Evolutionary conservation across 2,329 filamentous ascomycete genomes (phyloP).

Genomic region (Beauveria caledonica): DNA sequence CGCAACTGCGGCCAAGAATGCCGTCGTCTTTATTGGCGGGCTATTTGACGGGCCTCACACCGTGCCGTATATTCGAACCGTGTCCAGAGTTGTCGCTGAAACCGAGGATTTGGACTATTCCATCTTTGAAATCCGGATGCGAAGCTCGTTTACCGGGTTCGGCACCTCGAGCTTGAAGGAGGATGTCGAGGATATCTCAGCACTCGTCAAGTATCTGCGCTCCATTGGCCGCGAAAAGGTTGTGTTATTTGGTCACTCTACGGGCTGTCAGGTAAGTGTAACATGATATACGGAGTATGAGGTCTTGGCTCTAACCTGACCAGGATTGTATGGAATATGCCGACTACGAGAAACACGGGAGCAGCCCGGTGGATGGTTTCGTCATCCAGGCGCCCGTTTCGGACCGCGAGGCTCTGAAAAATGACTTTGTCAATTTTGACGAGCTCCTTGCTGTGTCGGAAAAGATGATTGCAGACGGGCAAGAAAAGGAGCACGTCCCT

Average conservation of each 20-base stretch:
- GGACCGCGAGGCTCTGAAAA: constrained; percentile 58
- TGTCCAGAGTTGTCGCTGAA: constrained; percentile 36
- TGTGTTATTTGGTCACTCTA: constrained; percentile 51
- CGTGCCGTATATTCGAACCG: constrained; percentile 44
- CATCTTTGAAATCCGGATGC: constrained; percentile 48
- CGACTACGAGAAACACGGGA: constrained; percentile 31
- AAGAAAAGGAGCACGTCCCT: constrained; percentile 46
- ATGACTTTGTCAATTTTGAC: constrained; percentile 38
- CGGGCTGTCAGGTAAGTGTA: constrained; percentile 43
- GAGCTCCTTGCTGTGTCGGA: constrained; percentile 40
- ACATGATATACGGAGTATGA: neutral
- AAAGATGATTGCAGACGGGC: constrained; percentile 46
- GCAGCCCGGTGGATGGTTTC: constrained; percentile 58
- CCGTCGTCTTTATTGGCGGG: constrained; percentile 62
- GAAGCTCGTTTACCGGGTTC: constrained; percentile 45
- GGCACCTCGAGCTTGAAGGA: constrained; percentile 41
- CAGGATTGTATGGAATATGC: constrained; percentile 49
- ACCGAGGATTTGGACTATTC: constrained; percentile 36
- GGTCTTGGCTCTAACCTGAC: neutral
- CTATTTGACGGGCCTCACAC: constrained; percentile 62
- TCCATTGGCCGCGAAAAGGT: constrained; percentile 41
- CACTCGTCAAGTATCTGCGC: constrained; percentile 46
- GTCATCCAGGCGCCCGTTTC: constrained; percentile 75
- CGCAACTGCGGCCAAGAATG: constrained; percentile 38
- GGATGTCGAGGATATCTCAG: constrained; percentile 46